These are phyloP conservation scores for Tolypocladium sp. DNA, from an alignment of 2,329 filamentous ascomycete species.

Conservation along the genomic window DNA sequence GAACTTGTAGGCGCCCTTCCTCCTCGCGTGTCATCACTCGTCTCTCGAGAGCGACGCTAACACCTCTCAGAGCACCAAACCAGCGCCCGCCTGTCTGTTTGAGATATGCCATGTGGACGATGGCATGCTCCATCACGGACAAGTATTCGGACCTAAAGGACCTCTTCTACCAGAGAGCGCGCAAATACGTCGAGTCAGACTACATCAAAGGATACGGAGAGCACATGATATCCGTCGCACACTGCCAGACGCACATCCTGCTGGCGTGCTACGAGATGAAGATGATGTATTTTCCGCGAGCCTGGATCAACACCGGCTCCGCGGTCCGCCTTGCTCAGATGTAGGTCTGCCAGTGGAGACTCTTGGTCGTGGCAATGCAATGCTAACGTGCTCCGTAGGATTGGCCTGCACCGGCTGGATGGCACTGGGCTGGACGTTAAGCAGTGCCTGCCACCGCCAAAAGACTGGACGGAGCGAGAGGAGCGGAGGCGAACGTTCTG, in stretches of 20 bases:
- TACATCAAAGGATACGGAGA: slow-evolving; percentile 92
- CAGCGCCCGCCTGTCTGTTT: slow-evolving; percentile 81
- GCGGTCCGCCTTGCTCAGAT: slow-evolving; percentile 77
- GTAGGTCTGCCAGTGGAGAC: slow-evolving; percentile 31
- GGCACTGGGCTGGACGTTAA: slow-evolving; percentile 80
- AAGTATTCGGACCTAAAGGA: slow-evolving; percentile 74
- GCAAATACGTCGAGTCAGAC: slow-evolving; percentile 84
- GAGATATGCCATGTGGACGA: slow-evolving; percentile 92
- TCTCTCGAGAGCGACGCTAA: neutral
- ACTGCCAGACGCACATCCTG: slow-evolving; percentile 77
- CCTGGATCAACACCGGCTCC: slow-evolving; percentile 85
- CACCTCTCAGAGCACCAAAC: slow-evolving; percentile 52
- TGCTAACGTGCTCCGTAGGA: slow-evolving; percentile 48
- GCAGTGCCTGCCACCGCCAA: slow-evolving; percentile 75
- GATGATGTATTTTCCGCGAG: slow-evolving; percentile 92
- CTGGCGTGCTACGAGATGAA: slow-evolving; percentile 87
- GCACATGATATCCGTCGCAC: slow-evolving; percentile 73
- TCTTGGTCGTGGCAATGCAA: neutral
- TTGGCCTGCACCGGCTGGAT: slow-evolving; percentile 82
- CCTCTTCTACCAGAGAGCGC: slow-evolving; percentile 79
- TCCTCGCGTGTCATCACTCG: neutral
- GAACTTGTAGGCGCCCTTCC: slow-evolving; percentile 51
- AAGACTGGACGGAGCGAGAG: slow-evolving; percentile 90
- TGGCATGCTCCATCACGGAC: slow-evolving; percentile 77
- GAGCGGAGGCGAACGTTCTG: slow-evolving; percentile 90